Conservation (phyloP, 768 basidiomycete genomes). For the Phlegmacium glaucopus region DNA sequence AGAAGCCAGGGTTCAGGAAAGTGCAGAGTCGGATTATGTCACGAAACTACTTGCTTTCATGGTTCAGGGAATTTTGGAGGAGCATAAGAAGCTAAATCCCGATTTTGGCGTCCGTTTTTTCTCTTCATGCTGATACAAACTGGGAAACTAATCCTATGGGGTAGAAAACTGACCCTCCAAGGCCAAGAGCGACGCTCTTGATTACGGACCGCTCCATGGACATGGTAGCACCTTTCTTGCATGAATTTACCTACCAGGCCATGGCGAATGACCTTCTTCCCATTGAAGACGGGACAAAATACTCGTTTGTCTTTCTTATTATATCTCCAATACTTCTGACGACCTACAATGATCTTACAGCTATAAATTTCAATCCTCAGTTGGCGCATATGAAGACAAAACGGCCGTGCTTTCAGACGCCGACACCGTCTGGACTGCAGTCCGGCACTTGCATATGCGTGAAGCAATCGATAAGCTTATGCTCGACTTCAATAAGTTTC, state of each 20-base stretch:
- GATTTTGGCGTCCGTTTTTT: conserved; percentile 75
- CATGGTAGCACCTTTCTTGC: conserved; percentile 81
- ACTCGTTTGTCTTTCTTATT: conserved; percentile 58
- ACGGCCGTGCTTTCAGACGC: conserved; percentile 79
- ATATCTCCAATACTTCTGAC: not conserved
- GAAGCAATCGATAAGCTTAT: conserved; percentile 98
- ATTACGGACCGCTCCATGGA: conserved; percentile 99
- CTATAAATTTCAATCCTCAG: conserved; percentile 90
- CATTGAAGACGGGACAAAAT: conserved; percentile 82
- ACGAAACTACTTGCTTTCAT: conserved; percentile 81
- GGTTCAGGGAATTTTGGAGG: conserved; percentile 82
- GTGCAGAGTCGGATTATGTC: conserved; percentile 71
- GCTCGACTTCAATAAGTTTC: conserved; percentile 92
- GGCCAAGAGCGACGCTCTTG: conserved; percentile 78
- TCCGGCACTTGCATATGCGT: conserved; percentile 98
- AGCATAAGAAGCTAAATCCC: conserved; percentile 79
- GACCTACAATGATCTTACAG: conserved; percentile 33
- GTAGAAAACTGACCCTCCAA: conserved; percentile 55
- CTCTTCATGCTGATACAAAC: not conserved
- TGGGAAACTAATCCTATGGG: conserved; percentile 3
- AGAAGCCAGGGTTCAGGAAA: conserved; percentile 64
- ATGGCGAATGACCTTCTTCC: conserved; percentile 95
- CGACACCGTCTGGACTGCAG: conserved; percentile 87
- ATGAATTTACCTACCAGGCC: conserved; percentile 99
- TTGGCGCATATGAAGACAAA: conserved; percentile 86